phyloP scores from a whole-genome alignment of 2,329 filamentous ascomycete species.

The Colletotrichum plurivorum region DNA sequence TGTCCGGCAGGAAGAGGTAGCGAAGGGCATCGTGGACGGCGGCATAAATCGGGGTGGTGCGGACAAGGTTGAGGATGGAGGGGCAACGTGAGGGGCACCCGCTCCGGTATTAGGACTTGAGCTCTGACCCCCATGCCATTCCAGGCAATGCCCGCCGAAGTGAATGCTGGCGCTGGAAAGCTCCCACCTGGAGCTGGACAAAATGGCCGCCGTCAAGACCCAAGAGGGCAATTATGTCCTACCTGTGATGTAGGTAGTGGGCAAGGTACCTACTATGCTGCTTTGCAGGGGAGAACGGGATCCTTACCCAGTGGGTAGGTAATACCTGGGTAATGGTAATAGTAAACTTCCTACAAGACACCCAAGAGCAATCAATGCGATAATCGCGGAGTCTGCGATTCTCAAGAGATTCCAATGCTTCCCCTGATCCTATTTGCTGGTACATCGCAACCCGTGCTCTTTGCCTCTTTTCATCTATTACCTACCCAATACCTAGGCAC shows the following conservation, averaged over 20 bases:
- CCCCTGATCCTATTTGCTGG: too few relatives aligned
- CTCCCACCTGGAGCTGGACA: slow-evolving; percentile 14
- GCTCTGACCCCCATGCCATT: slow-evolving; percentile 29
- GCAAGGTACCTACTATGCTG: too few relatives aligned
- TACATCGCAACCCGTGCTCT: too few relatives aligned
- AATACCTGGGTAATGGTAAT: too few relatives aligned
- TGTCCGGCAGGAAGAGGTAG: slow-evolving; percentile 21
- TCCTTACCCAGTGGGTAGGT: too few relatives aligned
- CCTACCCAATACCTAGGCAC: too few relatives aligned
- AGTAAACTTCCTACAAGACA: too few relatives aligned
- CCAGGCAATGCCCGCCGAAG: slow-evolving; percentile 33
- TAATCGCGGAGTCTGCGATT: too few relatives aligned
- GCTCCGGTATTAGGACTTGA: not conserved
- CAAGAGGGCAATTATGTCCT: slow-evolving; percentile 35
- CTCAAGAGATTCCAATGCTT: too few relatives aligned
- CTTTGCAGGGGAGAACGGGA: too few relatives aligned
- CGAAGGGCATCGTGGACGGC: slow-evolving; percentile 10
- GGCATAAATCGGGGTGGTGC: not conserved
- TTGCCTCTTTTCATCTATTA: too few relatives aligned
- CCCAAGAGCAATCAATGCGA: too few relatives aligned
- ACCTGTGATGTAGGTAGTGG: not conserved
- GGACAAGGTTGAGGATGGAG: slow-evolving; percentile 1
- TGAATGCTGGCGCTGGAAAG: not conserved
- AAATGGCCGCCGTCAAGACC: slow-evolving; percentile 29
- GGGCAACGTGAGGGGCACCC: slow-evolving; percentile 27